A percentile compares a stretch with the other conserved stretches of the same genome.
These are phyloP conservation scores for Cubamyces lactineus DNA, from an alignment of 768 basidiomycete species.

Conservation along the genomic window DNA sequence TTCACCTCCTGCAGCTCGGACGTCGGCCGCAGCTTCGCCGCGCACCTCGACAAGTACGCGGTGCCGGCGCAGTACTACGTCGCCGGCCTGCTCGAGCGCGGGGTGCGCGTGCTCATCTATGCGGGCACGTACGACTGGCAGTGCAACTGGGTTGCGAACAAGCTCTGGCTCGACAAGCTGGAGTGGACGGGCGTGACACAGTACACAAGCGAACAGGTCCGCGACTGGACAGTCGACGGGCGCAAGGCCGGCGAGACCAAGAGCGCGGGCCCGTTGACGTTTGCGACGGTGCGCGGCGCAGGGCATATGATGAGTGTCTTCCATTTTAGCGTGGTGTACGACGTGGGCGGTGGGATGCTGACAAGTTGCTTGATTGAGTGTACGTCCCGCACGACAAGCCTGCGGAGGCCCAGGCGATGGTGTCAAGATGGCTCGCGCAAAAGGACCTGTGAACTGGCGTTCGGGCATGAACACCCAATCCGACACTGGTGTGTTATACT, in stretches of 20 bases:
- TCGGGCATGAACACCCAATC: neutral
- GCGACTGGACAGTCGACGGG: conserved; percentile 64
- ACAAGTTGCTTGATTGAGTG: conserved; percentile 22
- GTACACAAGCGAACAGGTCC: conserved; percentile 52
- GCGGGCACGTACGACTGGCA: conserved; percentile 80
- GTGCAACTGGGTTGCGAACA: conserved; percentile 80
- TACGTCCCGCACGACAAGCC: conserved; percentile 75
- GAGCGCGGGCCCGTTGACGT: conserved; percentile 59
- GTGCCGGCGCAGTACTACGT: conserved; percentile 66
- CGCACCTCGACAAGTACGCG: conserved; percentile 63
- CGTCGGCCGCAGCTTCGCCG: conserved; percentile 55
- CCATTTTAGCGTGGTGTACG: conserved; percentile 10
- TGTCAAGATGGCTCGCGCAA: conserved; percentile 63
- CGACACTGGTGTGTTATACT: neutral
- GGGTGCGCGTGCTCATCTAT: conserved; percentile 72
- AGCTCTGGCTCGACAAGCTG: conserved; percentile 72
- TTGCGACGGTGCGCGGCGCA: conserved; percentile 64
- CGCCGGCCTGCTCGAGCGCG: conserved; percentile 72
- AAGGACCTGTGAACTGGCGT: conserved; percentile 31
- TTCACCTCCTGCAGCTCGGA: conserved; percentile 59
- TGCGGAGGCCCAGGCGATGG: conserved; percentile 61
- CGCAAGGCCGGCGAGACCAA: conserved; percentile 59
- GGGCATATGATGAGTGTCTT: conserved; percentile 59
- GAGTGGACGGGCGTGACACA: conserved; percentile 68
- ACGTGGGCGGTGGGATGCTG: conserved; percentile 9